Conservation (phyloP, 495 filamentous ascomycete genomes). For the Lentithecium fluviatile region DNA sequence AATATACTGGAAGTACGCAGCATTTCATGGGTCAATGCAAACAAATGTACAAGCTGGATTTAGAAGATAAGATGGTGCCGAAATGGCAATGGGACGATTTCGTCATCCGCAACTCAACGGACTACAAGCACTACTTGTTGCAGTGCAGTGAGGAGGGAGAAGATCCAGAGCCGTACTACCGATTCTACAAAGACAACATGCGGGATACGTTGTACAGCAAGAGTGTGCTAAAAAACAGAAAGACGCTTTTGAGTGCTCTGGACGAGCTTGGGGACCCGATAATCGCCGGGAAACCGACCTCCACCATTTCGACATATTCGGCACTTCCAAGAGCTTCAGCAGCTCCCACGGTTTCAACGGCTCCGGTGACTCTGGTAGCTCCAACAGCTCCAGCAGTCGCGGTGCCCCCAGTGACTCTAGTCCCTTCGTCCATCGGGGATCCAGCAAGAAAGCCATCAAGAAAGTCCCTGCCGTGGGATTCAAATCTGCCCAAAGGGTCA, state of each 20-base stretch:
- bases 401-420: neutral
- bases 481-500: neutral
- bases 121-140: conserved; percentile 30
- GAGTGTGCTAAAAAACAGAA: conserved; percentile 11
- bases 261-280: conserved; percentile 6
- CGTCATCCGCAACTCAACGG: conserved; percentile 33
- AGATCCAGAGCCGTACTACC: conserved; percentile 26
- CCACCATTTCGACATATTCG: no score
- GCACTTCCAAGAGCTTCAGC: no score
- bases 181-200: conserved; percentile 34
- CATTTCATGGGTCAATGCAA: conserved; percentile 35
- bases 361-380: neutral
- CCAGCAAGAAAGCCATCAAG: neutral
- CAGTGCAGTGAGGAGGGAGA: conserved; percentile 16
- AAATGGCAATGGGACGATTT: conserved; percentile 41
- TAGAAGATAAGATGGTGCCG: conserved; percentile 30
- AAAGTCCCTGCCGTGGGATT: neutral
- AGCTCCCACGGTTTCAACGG: no score
- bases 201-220: conserved; percentile 22
- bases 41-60: conserved; percentile 27
- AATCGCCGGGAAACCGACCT: neutral
- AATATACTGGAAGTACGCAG: conserved; percentile 33
- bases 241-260: conserved; percentile 8
- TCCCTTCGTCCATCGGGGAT: neutral
- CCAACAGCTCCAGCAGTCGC: neutral